Evolutionary conservation across 192 early-diverging fungal species (phyloP).

Genomic region (Martensiomyces pterosporus): DNA sequence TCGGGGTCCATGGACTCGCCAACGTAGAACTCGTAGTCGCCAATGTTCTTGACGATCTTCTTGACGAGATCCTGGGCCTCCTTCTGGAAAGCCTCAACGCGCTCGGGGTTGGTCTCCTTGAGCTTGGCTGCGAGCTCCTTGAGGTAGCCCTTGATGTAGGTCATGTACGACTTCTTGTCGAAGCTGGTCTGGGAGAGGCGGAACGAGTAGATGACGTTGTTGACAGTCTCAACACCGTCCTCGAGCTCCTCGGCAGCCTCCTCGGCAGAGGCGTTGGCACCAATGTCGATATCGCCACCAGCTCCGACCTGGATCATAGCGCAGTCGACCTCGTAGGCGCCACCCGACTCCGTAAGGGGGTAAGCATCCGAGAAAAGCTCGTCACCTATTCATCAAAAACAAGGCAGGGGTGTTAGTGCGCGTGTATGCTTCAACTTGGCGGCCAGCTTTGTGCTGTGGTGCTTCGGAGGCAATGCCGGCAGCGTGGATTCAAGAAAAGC

Average conservation of each 20-base stretch:
- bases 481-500: too few species aligned
- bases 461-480: too few species aligned
- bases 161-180: constrained; percentile 88
- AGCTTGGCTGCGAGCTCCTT: constrained; percentile 72
- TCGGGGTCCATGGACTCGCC: constrained; percentile 86
- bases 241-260: constrained; percentile 60
- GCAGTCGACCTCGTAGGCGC: constrained; percentile 76
- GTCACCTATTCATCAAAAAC: constrained; percentile 54
- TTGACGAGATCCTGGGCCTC: constrained; percentile 62
- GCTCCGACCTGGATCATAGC: constrained; percentile 60
- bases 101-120: constrained; percentile 56
- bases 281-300: constrained; percentile 80
- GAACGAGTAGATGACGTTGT: constrained; percentile 81
- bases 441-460: too few species aligned
- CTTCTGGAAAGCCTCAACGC: constrained; percentile 60
- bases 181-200: constrained; percentile 71
- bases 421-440: too few species aligned
- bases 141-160: constrained; percentile 93
- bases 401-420: constrained; percentile 3
- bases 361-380: constrained; percentile 92
- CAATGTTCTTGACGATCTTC: constrained; percentile 76
- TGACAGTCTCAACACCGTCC: constrained; percentile 60
- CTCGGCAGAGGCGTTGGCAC: constrained; percentile 91
- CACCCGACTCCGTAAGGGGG: constrained; percentile 60
- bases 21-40: constrained; percentile 89